phyloP scores from a whole-genome alignment of 495 filamentous ascomycete species.

The Peziza echinospora region DNA sequence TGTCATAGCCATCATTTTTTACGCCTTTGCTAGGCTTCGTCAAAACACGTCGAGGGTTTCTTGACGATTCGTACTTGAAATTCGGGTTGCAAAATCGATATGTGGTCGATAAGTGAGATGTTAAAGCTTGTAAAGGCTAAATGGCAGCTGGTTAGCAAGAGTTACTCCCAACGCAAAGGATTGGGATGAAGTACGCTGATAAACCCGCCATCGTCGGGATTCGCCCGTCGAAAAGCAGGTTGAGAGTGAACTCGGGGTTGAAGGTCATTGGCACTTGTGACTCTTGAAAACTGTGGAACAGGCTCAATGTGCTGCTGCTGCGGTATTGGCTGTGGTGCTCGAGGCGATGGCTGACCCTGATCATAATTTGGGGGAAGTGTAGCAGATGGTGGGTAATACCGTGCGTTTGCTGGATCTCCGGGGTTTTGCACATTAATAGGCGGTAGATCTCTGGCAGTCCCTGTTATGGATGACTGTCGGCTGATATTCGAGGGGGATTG shows the following conservation, averaged over 20 bases:
- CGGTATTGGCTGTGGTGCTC: slow-evolving; percentile 27
- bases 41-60: slow-evolving; percentile 84
- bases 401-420: slow-evolving; percentile 28
- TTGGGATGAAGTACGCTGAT: slow-evolving; percentile 55
- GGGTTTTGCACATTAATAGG: slow-evolving; percentile 40
- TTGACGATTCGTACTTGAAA: slow-evolving; percentile 98
- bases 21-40: slow-evolving; percentile 99
- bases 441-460: slow-evolving; percentile 38
- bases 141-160: slow-evolving; percentile 3
- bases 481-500: slow-evolving; percentile 19
- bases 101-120: slow-evolving; percentile 75
- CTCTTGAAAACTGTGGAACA: slow-evolving; percentile 68
- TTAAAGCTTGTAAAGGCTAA: slow-evolving; percentile 89
- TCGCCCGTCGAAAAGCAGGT: slow-evolving; percentile 76
- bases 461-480: slow-evolving; percentile 31
- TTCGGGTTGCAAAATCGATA: slow-evolving; percentile 96
- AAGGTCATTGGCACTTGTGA: slow-evolving; percentile 49
- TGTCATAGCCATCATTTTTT: slow-evolving; percentile 98
- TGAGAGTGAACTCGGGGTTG: slow-evolving; percentile 66
- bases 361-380: slow-evolving; percentile 49
- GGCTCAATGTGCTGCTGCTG: slow-evolving; percentile 39
- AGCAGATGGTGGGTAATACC: slow-evolving; percentile 46
- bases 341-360: slow-evolving; percentile 45
- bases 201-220: slow-evolving; percentile 82
- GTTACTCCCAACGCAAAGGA: slow-evolving; percentile 3